Base-by-base conservation (phyloP, 2,329 filamentous ascomycete species). In the Trichoderma brevicompactum region DNA sequence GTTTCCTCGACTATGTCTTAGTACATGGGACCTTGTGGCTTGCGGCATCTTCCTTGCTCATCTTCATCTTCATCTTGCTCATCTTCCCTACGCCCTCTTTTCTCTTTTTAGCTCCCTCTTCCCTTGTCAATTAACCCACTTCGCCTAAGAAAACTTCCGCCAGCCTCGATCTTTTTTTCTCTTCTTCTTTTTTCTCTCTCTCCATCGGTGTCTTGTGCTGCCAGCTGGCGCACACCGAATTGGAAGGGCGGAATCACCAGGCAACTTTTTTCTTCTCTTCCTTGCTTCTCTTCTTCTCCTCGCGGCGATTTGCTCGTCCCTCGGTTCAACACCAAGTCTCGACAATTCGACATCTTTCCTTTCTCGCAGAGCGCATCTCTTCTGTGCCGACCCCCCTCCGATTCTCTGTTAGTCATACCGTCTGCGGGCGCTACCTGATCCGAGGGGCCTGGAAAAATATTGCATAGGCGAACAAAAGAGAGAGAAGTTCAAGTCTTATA, bases 1-100 rank as follows among this genome's bases (percentile, higher is more conserved):
- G 55, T 28, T 28, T 28, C 8, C 13, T 34, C 15, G 19, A 32
- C 53, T 56, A 41, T 43, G n/a, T 13, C n/a, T 17, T 58, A 58
- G 54, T 28, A 34, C 54, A 13, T 58, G 40, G 44, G 40, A 13
- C 40, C 23, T 28, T 28, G 23, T 28, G 23, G 19, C 32, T 32
- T 48, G 32, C 41, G 6, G 55, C 56, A 28, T 46, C 43, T 60
- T 49, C 32, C 40, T 61, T 52, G 48, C 48, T 43, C 59, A 52
- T 43, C 46, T 32, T 36, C 48, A 59, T 59, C 28, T 38, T 38
- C 54, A 59, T 59, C 28, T 59, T 59, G 15, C n/a, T 58, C 54
- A 32, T 13, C 28, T 28, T 17, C 4, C 8, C 38, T 48, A n/a
- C 55, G 19, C 19, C 34, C 12, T 36, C 58, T 43, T 53, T 40